Evolutionary conservation across 208 protist genomes (phyloP), one percentile per base, ranked within the genome.

Genomic region (Trypanosoma avium): DNA sequence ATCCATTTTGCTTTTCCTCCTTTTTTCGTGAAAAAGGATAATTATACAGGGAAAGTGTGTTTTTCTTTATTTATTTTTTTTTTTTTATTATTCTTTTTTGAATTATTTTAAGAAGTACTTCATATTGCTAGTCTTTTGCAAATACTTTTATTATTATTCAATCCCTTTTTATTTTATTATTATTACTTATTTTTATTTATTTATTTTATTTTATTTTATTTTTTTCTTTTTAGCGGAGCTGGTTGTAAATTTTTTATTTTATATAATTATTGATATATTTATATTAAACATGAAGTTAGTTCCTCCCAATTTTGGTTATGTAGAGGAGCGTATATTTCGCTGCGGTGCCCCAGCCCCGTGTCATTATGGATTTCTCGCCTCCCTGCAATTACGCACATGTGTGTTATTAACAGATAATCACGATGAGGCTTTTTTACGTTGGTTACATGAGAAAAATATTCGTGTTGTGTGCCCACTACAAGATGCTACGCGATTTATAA

Each of bases 331-430:
- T 60, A 84, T 99, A 38, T 99, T 97, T 70, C 81, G 98, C 56
- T 98, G 90, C 29, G 98, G 97, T n/a, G 73, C 94, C 38, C 98
- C 98, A 3, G 94, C 92, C 56, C 90, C 97, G 68, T 77, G 97
- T 8, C 98, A 99, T 64, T 99, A 98, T 67, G 84, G 97, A 30
- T 99, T 99, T 68, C 84, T 99, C 12, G 86, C 97, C 26, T 97
- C 92, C 17, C 81, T 99, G 13, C 74, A 90, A 19, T 75, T 99
- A 40, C 93, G 95, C 52, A 99, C 90, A 26, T 96, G 98, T 66
- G 93, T 99, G 26, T 90, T 96, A 52, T 79, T 99, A 40, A 97
- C 97, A 2, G 92, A 97, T 26, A 94, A 90, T 45, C 79, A 93
- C 21, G 88, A 97, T 36, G 70, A 89, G 48, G 67, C 86, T 29